Conservation (phyloP, 2,329 filamentous ascomycete genomes). For the Fusarium fracticaudum region DNA sequence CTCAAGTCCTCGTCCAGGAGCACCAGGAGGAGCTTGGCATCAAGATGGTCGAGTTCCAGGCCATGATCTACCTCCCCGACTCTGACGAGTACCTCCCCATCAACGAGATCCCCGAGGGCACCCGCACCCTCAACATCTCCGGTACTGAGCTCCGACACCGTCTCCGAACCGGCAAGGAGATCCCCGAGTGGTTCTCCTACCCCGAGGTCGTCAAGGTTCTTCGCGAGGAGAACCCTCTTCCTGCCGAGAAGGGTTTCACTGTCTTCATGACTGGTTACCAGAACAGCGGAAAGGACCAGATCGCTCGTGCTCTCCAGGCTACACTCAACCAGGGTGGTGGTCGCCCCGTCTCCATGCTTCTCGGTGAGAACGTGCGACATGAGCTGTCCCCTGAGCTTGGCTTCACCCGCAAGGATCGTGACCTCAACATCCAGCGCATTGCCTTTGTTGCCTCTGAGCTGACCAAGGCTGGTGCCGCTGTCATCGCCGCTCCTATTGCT, state of each 20-base stretch:
- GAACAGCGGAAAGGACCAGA: slow-evolving; percentile 96
- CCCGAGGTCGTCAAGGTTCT: slow-evolving; percentile 97
- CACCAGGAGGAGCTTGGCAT: slow-evolving; percentile 97
- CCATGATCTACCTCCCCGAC: slow-evolving; percentile 99
- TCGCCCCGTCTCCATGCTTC: slow-evolving; percentile 89
- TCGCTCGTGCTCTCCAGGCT: slow-evolving; percentile 93
- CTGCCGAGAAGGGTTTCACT: slow-evolving; percentile 93
- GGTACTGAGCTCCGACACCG: slow-evolving; percentile 91
- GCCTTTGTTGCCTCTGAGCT: slow-evolving; percentile 96
- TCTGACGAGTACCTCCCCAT: slow-evolving; percentile 95
- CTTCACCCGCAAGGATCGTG: slow-evolving; percentile 91
- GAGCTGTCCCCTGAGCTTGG: slow-evolving; percentile 96
- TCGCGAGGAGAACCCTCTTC: slow-evolving; percentile 93
- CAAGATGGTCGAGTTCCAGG: slow-evolving; percentile 98
- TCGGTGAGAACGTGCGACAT: slow-evolving; percentile 93
- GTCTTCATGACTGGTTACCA: slow-evolving; percentile 97
- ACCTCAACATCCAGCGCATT: slow-evolving; percentile 95
- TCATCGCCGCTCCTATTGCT: slow-evolving; percentile 96
- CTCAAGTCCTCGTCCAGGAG: slow-evolving; percentile 95
- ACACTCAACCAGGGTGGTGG: slow-evolving; percentile 98
- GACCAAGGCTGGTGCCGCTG: slow-evolving; percentile 89
- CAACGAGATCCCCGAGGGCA: slow-evolving; percentile 85
- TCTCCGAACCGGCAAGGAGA: slow-evolving; percentile 89
- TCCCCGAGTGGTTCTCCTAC: slow-evolving; percentile 99
- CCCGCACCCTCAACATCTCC: slow-evolving; percentile 88